These are phyloP conservation scores for Penicillium expansum DNA, from an alignment of 2,329 filamentous ascomycete species.

Conservation along the genomic window DNA sequence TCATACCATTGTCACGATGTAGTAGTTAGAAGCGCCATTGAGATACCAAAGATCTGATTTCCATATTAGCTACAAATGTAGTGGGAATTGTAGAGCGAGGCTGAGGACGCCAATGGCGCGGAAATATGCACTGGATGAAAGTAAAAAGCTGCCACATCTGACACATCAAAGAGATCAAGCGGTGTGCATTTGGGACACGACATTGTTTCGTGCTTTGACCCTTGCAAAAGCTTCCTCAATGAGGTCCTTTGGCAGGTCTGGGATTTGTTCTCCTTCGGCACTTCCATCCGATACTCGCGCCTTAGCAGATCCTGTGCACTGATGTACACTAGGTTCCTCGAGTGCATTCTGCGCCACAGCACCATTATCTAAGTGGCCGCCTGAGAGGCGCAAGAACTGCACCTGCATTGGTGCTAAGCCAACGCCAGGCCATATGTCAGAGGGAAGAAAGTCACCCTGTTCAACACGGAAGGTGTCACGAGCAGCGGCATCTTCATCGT, in stretches of 20 bases:
- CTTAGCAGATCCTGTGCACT: constrained; percentile 5
- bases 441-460: constrained; percentile 80
- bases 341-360: constrained; percentile 8
- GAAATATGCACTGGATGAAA: background rate
- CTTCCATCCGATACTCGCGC: constrained; percentile 9
- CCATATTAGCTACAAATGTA: background rate
- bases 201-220: constrained; percentile 33
- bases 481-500: constrained; percentile 68
- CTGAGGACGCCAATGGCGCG: background rate
- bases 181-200: constrained; percentile 11
- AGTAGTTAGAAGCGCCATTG: background rate
- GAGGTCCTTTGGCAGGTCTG: constrained; percentile 42
- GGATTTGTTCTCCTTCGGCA: constrained; percentile 39
- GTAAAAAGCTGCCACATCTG: background rate
- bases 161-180: background rate
- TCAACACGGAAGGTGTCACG: constrained; percentile 77
- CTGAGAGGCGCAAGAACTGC: constrained; percentile 37
- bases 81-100: background rate
- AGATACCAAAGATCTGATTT: background rate
- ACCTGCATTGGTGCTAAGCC: constrained; percentile 54
- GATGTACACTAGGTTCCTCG: background rate
- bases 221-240: constrained; percentile 45
- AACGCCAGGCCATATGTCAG: constrained; percentile 81
- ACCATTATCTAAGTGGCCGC: constrained; percentile 32
- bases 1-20: background rate